Evolutionary conservation across 768 basidiomycete species (phyloP).

Genomic region (Pisolithus tinctorius): DNA sequence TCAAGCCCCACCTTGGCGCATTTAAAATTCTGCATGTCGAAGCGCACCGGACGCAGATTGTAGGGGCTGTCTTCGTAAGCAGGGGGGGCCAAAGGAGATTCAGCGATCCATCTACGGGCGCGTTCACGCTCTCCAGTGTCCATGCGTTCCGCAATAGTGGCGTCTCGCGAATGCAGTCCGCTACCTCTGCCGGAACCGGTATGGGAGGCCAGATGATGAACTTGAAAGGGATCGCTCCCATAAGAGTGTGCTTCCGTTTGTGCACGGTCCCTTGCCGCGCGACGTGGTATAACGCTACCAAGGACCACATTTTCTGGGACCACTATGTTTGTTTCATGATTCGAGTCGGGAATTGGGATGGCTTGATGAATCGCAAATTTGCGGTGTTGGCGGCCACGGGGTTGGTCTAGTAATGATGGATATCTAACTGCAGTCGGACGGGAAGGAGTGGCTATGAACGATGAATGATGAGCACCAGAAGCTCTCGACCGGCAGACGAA

Average conservation of each 20-base stretch:
- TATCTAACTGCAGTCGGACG: constrained; percentile 4
- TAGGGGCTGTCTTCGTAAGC: neutral
- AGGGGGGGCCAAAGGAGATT: constrained; percentile 2
- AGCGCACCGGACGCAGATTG: constrained; percentile 5
- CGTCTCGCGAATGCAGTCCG: neutral
- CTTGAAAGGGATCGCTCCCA: neutral
- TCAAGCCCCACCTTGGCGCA: neutral
- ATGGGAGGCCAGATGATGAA: neutral
- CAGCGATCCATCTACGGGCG: neutral
- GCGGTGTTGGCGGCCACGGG: neutral
- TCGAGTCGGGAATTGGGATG: neutral
- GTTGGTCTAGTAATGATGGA: neutral
- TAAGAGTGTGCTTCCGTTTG: neutral
- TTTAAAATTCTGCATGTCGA: constrained; percentile 2
- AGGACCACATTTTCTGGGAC: neutral
- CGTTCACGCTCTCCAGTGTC: neutral
- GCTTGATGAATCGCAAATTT: neutral
- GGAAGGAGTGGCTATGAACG: constrained; percentile 5
- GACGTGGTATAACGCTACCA: constrained; percentile 1
- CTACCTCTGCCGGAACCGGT: neutral
- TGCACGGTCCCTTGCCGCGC: constrained; percentile 1
- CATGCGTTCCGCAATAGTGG: neutral
- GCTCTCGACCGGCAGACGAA: neutral
- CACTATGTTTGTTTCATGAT: neutral
- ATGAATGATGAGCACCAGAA: constrained; percentile 1